phyloP scores from a whole-genome alignment of 176 grass and related monocot genomes.

The Phoenix dactylifera region DNA sequence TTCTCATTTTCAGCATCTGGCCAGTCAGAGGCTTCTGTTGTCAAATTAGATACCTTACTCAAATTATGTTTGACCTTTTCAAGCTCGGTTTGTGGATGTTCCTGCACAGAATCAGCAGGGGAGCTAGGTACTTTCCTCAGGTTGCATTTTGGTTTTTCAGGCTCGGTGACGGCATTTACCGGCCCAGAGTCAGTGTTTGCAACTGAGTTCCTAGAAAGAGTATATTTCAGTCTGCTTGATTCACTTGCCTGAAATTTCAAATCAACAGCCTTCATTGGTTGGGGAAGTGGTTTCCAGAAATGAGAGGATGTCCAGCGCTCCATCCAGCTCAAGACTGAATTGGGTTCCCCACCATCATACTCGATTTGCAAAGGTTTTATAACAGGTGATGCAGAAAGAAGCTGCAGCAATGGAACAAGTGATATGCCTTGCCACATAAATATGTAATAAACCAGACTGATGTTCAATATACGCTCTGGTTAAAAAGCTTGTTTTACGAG shows the following conservation, averaged over 20 bases:
- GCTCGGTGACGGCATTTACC: conserved; percentile 25
- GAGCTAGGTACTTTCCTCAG: conserved; percentile 29
- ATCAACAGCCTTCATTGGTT: conserved; percentile 49
- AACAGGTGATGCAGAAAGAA: conserved; percentile 43
- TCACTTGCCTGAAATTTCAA: conserved; percentile 44
- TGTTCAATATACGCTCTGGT: too few species aligned
- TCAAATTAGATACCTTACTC: conserved; percentile 64
- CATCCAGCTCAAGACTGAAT: conserved; percentile 71
- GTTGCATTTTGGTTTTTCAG: conserved; percentile 56
- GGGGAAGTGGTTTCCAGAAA: conserved; percentile 49
- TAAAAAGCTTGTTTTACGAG: too few species aligned
- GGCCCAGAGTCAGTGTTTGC: conserved; percentile 30
- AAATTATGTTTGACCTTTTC: conserved; percentile 90
- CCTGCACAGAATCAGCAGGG: conserved; percentile 43
- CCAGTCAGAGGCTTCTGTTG: conserved; percentile 36
- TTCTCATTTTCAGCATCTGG: conserved; percentile 32
- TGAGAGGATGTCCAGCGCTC: conserved; percentile 55
- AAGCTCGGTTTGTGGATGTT: conserved; percentile 70
- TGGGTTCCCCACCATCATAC: conserved; percentile 54
- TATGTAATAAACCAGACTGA: too few species aligned
- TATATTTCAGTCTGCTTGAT: conserved; percentile 77
- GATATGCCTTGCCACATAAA: neutral
- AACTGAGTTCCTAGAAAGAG: conserved; percentile 26
- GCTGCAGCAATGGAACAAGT: conserved; percentile 33
- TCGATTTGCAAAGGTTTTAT: conserved; percentile 47